phyloP scores from a whole-genome alignment of 495 filamentous ascomycete species.

The Penicillium cinerascens region DNA sequence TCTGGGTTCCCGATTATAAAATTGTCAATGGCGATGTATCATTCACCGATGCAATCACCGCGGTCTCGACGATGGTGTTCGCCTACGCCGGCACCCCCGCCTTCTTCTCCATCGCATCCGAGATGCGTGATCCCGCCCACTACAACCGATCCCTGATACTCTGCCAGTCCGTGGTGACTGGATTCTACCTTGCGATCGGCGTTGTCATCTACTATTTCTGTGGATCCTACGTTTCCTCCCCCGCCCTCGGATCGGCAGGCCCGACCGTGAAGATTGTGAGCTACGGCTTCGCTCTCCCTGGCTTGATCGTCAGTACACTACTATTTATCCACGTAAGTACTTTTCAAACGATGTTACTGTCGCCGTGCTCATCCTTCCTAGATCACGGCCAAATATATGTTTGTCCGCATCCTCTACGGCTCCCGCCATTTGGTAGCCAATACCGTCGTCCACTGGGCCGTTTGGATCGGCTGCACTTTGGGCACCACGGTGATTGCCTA shows the following conservation, averaged over 20 bases:
- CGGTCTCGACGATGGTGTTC: conserved; percentile 67
- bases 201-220: conserved; percentile 67
- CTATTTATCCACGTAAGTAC: conserved; percentile 35
- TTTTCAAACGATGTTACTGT: conserved; percentile 33
- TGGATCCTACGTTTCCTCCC: conserved; percentile 62
- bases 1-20: conserved; percentile 33
- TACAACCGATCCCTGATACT: conserved; percentile 55
- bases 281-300: conserved; percentile 71
- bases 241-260: conserved; percentile 66
- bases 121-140: conserved; percentile 65
- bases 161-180: conserved; percentile 44
- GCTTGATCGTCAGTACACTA: conserved; percentile 30
- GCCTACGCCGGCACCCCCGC: conserved; percentile 59
- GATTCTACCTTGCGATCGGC: conserved; percentile 63
- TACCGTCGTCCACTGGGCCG: conserved; percentile 51
- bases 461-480: conserved; percentile 58
- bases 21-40: conserved; percentile 20
- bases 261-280: conserved; percentile 60
- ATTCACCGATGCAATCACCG: conserved; percentile 47
- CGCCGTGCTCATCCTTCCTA: neutral
- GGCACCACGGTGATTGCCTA: conserved; percentile 58
- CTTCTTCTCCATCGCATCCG: conserved; percentile 69
- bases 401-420: conserved; percentile 53
- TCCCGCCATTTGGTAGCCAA: conserved; percentile 55
- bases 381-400: conserved; percentile 55